Evolutionary conservation across 2,329 filamentous ascomycete species (phyloP).

Genomic region (Gremmenia infestans): DNA sequence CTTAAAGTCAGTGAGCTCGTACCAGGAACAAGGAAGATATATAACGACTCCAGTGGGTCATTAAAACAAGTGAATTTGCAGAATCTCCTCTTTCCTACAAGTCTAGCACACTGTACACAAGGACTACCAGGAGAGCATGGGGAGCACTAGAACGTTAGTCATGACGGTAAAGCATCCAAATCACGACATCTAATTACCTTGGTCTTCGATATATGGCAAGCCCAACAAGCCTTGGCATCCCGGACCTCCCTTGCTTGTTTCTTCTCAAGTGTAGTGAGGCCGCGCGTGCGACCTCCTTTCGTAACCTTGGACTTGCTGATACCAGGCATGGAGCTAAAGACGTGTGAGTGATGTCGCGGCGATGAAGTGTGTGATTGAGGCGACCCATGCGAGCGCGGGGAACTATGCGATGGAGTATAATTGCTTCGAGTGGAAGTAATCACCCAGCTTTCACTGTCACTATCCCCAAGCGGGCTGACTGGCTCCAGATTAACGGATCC

Average conservation of each 20-base stretch:
- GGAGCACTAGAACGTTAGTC: conserved; percentile 21
- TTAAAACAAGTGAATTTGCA: conserved; percentile 31
- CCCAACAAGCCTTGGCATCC: conserved; percentile 30
- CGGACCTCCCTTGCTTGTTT: conserved; percentile 29
- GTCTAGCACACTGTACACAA: conserved; percentile 28
- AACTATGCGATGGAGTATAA: conserved; percentile 16
- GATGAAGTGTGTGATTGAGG: conserved; percentile 12
- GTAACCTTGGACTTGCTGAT: conserved; percentile 20
- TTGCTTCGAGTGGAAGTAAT: conserved; percentile 11
- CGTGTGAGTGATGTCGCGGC: conserved; percentile 22
- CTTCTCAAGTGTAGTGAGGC: conserved; percentile 28
- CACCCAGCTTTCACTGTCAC: conserved; percentile 20
- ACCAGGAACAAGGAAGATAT: conserved; percentile 28
- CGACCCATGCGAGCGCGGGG: conserved; percentile 15
- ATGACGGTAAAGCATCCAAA: neutral
- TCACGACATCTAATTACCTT: conserved; percentile 18
- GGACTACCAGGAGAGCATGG: conserved; percentile 29
- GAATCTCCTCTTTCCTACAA: conserved; percentile 29
- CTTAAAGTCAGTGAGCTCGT: conserved; percentile 1
- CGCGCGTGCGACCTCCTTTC: conserved; percentile 25
- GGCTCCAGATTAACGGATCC: conserved; percentile 25
- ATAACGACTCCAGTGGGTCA: conserved; percentile 28
- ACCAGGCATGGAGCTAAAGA: conserved; percentile 22
- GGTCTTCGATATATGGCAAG: conserved; percentile 32
- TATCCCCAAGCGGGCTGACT: conserved; percentile 16